Percentiles rank a stretch among this genome's conserved stretches.
These are phyloP conservation scores for Calonectria hongkongensis DNA, from an alignment of 2,329 filamentous ascomycete genomes.

Conservation along the genomic window DNA sequence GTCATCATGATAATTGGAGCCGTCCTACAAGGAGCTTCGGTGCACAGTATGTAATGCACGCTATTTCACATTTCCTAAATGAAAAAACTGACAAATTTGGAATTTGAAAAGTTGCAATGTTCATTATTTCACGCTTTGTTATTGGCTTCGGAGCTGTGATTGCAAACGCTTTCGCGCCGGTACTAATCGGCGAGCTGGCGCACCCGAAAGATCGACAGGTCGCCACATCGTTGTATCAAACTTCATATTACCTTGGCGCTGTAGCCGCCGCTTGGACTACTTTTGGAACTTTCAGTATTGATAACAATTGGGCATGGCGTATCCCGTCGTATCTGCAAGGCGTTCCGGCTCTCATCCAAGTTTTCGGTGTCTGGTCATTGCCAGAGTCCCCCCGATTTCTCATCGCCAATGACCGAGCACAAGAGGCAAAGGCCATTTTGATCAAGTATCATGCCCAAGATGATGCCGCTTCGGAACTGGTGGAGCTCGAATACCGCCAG, in stretches of 20 bases:
- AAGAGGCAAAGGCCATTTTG: slow-evolving; percentile 60
- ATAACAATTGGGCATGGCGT: slow-evolving; percentile 57
- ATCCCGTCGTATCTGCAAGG: slow-evolving; percentile 55
- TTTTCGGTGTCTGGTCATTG: slow-evolving; percentile 66
- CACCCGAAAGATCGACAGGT: slow-evolving; percentile 72
- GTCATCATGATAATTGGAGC: slow-evolving; percentile 63
- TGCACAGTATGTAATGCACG: slow-evolving; percentile 56
- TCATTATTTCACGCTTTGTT: slow-evolving; percentile 70
- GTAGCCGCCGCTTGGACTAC: slow-evolving; percentile 66
- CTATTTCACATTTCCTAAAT: background rate
- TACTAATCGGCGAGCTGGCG: slow-evolving; percentile 72
- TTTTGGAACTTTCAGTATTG: slow-evolving; percentile 60
- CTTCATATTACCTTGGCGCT: slow-evolving; percentile 66
- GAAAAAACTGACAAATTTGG: background rate
- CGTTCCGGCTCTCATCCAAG: slow-evolving; percentile 42
- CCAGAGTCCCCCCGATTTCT: slow-evolving; percentile 79
- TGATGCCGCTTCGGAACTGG: slow-evolving; percentile 2
- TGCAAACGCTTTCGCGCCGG: slow-evolving; percentile 69
- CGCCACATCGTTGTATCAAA: slow-evolving; percentile 72
- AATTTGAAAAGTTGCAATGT: slow-evolving; percentile 66
- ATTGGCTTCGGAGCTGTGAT: slow-evolving; percentile 73
- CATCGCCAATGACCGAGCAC: slow-evolving; percentile 59
- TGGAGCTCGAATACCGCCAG: slow-evolving; percentile 41
- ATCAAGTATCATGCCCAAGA: slow-evolving; percentile 43
- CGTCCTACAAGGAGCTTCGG: slow-evolving; percentile 38